Evolutionary conservation across 257 asterid species (phyloP).

Genomic region (Hygrophila difformis): DNA sequence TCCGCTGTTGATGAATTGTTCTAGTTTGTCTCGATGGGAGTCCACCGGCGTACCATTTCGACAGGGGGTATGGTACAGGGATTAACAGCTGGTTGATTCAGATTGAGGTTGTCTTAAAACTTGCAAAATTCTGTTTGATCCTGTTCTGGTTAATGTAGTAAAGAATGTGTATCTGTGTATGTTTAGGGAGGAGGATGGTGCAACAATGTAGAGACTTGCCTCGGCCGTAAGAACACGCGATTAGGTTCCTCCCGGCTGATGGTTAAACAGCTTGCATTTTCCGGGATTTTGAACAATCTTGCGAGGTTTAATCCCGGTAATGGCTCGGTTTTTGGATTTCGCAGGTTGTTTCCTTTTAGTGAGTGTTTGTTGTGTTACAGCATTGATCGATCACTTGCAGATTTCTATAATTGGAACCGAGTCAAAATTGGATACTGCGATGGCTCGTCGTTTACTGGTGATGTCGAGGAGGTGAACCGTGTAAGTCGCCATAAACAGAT

Average conservation of each 20-base stretch:
- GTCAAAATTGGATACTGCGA: slow-evolving; percentile 45
- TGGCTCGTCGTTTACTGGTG: slow-evolving; percentile 52
- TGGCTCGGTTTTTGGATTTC: not conserved
- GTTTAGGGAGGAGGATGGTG: slow-evolving; percentile 52
- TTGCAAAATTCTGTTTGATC: no score
- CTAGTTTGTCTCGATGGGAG: slow-evolving; percentile 80
- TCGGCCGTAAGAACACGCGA: slow-evolving; percentile 30
- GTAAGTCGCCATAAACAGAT: slow-evolving; percentile 19
- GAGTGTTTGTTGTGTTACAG: no score
- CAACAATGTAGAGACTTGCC: slow-evolving; percentile 45
- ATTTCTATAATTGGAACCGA: slow-evolving; percentile 53
- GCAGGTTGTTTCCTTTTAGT: not conserved
- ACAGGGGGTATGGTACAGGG: slow-evolving; percentile 50
- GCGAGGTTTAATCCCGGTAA: slow-evolving; percentile 68
- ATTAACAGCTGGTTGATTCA: slow-evolving; percentile 56
- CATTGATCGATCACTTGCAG: slow-evolving; percentile 14
- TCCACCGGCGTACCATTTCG: slow-evolving; percentile 68
- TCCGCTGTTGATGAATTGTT: not conserved
- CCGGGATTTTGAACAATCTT: slow-evolving; percentile 65
- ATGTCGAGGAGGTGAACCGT: slow-evolving; percentile 44
- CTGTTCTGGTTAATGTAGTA: no score
- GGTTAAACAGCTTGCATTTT: slow-evolving; percentile 42
- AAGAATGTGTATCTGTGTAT: no score
- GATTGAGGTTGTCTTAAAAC: slow-evolving; percentile 36
- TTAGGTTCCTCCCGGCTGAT: slow-evolving; percentile 65